Conservation (phyloP, 306 rosid genomes). For the Dryas alaskensis region DNA sequence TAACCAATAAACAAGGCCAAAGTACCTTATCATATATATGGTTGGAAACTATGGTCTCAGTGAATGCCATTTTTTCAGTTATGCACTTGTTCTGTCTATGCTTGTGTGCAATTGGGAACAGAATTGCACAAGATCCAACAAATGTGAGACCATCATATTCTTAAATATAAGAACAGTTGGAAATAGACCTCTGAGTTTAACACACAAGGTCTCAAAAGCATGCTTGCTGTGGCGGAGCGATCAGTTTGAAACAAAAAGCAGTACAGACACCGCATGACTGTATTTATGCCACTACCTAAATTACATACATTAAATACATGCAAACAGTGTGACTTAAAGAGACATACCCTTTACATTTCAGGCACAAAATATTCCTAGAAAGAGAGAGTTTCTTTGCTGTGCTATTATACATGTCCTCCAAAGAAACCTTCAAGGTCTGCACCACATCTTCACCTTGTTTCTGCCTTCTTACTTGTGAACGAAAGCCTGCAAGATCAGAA, state of each 20-base stretch:
- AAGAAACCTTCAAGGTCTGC: conserved; percentile 65
- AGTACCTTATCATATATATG: conserved; percentile 1
- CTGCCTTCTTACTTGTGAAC: conserved; percentile 65
- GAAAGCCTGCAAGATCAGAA: conserved; percentile 33
- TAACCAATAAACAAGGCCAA: not conserved
- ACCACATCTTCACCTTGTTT: conserved; percentile 78
- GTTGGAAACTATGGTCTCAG: conserved; percentile 9
- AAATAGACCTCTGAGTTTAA: not conserved
- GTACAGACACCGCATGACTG: not conserved
- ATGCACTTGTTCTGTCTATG: conserved; percentile 5
- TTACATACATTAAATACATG: not conserved
- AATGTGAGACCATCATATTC: conserved; percentile 15
- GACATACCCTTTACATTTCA: conserved; percentile 72
- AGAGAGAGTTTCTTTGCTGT: conserved; percentile 68
- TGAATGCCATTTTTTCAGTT: conserved; percentile 8
- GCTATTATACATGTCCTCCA: conserved; percentile 77
- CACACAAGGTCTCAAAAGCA: not conserved
- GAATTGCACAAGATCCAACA: conserved; percentile 5
- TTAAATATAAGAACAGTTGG: conserved; percentile 1
- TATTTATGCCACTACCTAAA: not conserved
- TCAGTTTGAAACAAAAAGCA: not conserved
- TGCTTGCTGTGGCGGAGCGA: not conserved
- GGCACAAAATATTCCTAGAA: conserved; percentile 53
- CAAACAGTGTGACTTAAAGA: not conserved
- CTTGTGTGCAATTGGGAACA: conserved; percentile 14